phyloP scores from a whole-genome alignment of 2,329 filamentous ascomycete species.

The Amauroascus niger region DNA sequence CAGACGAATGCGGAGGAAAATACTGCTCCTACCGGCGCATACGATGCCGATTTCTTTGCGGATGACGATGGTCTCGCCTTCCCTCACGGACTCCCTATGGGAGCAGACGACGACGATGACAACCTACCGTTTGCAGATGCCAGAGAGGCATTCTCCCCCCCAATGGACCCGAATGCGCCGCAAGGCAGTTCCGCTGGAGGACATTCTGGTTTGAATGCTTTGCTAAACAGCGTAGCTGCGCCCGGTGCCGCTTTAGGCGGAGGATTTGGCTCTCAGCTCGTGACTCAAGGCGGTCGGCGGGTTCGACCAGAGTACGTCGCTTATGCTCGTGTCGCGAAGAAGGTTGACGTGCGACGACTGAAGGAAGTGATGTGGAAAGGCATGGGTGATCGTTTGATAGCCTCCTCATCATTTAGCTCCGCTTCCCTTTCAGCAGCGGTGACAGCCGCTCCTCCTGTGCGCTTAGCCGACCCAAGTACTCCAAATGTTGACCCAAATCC shows the following conservation, averaged over 20 bases:
- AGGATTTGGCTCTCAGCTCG: conserved; percentile 53
- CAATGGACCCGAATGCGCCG: conserved; percentile 26
- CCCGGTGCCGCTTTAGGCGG: conserved; percentile 39
- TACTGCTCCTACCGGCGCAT: conserved; percentile 59
- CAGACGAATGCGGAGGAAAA: conserved; percentile 42
- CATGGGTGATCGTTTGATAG: conserved; percentile 42
- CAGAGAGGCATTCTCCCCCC: conserved; percentile 40
- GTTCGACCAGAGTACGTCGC: conserved; percentile 56
- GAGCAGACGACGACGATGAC: conserved; percentile 39
- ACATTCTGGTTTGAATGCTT: conserved; percentile 31
- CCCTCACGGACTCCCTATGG: conserved; percentile 38
- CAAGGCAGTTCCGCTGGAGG: conserved; percentile 27
- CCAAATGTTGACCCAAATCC: neutral
- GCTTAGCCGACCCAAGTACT: neutral
- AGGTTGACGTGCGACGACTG: conserved; percentile 54
- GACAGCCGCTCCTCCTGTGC: neutral
- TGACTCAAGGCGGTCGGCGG: conserved; percentile 50
- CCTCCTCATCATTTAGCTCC: conserved; percentile 25
- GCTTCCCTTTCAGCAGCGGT: conserved; percentile 16
- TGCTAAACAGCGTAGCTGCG: conserved; percentile 33
- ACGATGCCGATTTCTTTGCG: conserved; percentile 90
- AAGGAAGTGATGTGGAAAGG: conserved; percentile 59
- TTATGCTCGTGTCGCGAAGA: conserved; percentile 57
- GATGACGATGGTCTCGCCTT: conserved; percentile 54
- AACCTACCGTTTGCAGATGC: conserved; percentile 42